These are phyloP conservation scores for Hamamelis virginiana DNA, from an alignment of 164 flowering plant species.

Conservation along the genomic window DNA sequence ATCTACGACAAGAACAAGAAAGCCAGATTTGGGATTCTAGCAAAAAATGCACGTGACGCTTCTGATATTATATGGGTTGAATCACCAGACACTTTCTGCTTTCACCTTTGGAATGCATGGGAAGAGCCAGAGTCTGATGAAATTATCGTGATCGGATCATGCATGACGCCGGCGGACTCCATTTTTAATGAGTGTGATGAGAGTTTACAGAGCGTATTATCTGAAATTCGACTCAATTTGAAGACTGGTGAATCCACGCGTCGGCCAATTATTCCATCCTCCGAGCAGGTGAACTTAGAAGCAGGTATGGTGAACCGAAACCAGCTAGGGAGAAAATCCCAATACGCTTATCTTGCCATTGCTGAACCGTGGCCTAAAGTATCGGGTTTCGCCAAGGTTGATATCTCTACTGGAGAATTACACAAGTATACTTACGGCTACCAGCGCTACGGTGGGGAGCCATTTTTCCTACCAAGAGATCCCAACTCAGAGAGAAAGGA, in stretches of 20 bases:
- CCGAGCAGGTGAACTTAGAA: slow-evolving; percentile 65
- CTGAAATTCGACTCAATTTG: slow-evolving; percentile 74
- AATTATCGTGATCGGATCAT: slow-evolving; percentile 82
- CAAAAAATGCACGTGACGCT: no score
- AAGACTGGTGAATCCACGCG: slow-evolving; percentile 70
- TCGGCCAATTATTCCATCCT: slow-evolving; percentile 35
- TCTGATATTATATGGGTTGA: no score
- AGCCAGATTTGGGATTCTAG: slow-evolving; percentile 31
- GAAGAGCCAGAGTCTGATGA: slow-evolving; percentile 78
- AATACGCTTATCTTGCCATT: slow-evolving; percentile 71
- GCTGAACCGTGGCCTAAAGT: slow-evolving; percentile 98
- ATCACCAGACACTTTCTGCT: no score
- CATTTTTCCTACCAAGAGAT: slow-evolving; percentile 58
- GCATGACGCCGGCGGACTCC: slow-evolving; percentile 92
- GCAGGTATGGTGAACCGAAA: slow-evolving; percentile 93
- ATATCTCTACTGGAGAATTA: slow-evolving; percentile 64
- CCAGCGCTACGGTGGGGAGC: slow-evolving; percentile 72
- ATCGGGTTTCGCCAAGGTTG: slow-evolving; percentile 85
- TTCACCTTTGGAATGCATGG: no score
- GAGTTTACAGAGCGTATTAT: slow-evolving; percentile 53
- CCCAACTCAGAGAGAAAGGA: slow-evolving; percentile 51
- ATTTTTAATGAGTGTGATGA: slow-evolving; percentile 87
- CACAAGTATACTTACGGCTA: slow-evolving; percentile 61
- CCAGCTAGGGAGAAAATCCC: slow-evolving; percentile 64
- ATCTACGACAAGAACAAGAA: slow-evolving; percentile 32